Evolutionary conservation across 2,329 filamentous ascomycete genomes (phyloP).

Genomic region (Botrytis squamosa): DNA sequence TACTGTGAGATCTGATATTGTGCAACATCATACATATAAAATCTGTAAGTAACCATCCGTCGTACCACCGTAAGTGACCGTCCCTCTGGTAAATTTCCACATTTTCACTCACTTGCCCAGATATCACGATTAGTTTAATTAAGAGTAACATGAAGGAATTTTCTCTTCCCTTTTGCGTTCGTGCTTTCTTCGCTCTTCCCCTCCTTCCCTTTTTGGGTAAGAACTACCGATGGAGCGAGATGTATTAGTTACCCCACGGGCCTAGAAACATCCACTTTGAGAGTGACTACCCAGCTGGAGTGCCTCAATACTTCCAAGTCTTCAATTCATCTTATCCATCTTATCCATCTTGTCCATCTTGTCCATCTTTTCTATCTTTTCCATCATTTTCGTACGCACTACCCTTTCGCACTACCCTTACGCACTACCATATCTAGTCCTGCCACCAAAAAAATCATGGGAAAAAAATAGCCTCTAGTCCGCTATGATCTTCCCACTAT

Average conservation of each 20-base stretch:
- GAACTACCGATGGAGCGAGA: neutral
- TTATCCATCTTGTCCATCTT: neutral
- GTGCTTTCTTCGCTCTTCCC: neutral
- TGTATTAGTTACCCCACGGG: neutral
- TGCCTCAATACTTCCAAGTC: neutral
- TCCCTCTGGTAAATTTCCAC: neutral
- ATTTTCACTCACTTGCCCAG: neutral
- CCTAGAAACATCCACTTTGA: neutral
- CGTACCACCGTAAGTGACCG: neutral
- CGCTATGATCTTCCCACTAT: neutral
- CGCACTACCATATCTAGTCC: neutral
- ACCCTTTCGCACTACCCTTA: neutral
- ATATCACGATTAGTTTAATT: neutral
- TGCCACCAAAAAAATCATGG: neutral
- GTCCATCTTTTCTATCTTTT: neutral
- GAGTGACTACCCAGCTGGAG: neutral
- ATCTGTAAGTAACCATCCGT: conserved; percentile 1
- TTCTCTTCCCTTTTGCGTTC: neutral
- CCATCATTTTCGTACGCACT: neutral
- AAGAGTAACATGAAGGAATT: neutral
- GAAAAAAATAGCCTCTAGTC: neutral
- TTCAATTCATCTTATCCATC: neutral
- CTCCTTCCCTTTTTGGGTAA: neutral
- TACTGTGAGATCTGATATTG: neutral
- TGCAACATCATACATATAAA: neutral